Evolutionary conservation across 2,329 filamentous ascomycete species (phyloP), one percentile per base, ranked within the genome.

Genomic region (Clarireedia homoeocarpa): DNA sequence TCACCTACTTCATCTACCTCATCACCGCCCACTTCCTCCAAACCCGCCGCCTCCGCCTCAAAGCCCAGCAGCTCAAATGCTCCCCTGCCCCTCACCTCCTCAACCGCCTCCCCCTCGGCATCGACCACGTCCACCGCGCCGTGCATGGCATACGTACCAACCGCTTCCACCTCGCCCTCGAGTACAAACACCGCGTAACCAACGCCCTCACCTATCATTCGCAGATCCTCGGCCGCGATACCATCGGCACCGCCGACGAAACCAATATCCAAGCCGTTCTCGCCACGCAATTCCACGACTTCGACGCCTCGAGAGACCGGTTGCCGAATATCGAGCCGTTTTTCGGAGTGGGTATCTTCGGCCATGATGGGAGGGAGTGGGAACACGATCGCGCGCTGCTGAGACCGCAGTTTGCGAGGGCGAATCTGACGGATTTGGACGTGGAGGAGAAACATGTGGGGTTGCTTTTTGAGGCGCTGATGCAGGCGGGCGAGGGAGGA

Each of bases 401-500:
- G 48, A 72, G 79, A 10, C 81, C 81, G 0, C 74, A 78, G 59
- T 82, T 82, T 60, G 73, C 76, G 5, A 69, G 77, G 9, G 77
- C 79, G 57, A 77, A 81, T 67, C 72, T 82, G 44, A 82, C 83
- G 38, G 86, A 92, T 67, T 73, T 92, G 36, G 76, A 83, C 34
- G 81, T 86, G 55, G 84, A 89, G 61, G 87, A 91, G 66, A 74
- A 75, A 17, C 88, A 92, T 69, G 76, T 88, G 2, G 73, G 79
- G 55, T 76, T 81, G 46, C 56, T 73, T 78, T 53, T 75, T 75
- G 14, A 75, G 88, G n/a, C 82, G 79, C 71, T 85, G 44, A 71
- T 89, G 53, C 69, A 78, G 24, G 20, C 20, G 20, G 20, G 20
- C 20, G 73, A 74, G 1, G 75, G 88, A 3, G 80, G 81, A 0